Evolutionary conservation across 331 rosid genomes (phyloP).

Genomic region (Acacia pycnantha): DNA sequence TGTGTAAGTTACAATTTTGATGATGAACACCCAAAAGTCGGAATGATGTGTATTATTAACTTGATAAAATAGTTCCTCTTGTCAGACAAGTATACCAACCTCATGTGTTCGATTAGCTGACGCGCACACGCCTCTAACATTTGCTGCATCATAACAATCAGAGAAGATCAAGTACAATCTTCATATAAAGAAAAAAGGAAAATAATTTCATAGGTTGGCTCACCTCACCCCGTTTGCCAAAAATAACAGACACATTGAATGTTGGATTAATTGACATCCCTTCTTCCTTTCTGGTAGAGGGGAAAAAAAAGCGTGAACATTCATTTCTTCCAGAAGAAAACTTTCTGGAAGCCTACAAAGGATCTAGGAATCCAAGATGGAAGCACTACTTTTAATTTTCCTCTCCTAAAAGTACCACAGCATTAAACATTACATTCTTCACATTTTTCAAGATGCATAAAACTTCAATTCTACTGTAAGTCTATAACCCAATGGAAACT

Average conservation of each 20-base stretch:
- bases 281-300: constrained; percentile 67
- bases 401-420: neutral
- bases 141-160: constrained; percentile 51
- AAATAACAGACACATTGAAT: constrained; percentile 74
- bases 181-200: constrained; percentile 16
- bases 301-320: constrained; percentile 11
- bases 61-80: neutral
- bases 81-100: constrained; percentile 41
- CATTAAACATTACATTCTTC: neutral
- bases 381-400: neutral
- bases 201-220: constrained; percentile 17
- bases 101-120: constrained; percentile 74
- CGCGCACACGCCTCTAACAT: constrained; percentile 91
- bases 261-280: constrained; percentile 69
- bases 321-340: neutral
- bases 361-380: neutral
- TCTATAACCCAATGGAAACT: neutral
- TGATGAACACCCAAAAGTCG: neutral
- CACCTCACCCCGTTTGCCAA: constrained; percentile 96
- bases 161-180: constrained; percentile 22
- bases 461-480: neutral
- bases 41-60: constrained; percentile 5
- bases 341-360: neutral
- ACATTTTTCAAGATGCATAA: neutral
- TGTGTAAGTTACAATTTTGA: neutral